These are phyloP conservation scores for Sporothrix pallida DNA, from an alignment of 2,329 filamentous ascomycete species.

Conservation along the genomic window DNA sequence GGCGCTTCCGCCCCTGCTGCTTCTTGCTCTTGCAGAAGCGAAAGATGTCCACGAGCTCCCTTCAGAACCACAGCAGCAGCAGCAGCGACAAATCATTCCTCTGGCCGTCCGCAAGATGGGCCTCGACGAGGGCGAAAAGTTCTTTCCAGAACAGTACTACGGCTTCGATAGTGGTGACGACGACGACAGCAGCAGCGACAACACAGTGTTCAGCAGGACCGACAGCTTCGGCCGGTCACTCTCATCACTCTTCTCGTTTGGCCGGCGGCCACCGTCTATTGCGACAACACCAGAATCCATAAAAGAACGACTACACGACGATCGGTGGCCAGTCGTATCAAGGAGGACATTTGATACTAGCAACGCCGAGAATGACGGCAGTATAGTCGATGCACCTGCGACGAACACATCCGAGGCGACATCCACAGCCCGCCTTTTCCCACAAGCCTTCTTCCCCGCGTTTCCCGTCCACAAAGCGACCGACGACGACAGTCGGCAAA, in stretches of 20 bases:
- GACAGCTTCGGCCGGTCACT: constrained; percentile 31
- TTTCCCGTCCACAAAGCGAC: constrained; percentile 55
- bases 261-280: constrained; percentile 26
- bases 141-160: constrained; percentile 70
- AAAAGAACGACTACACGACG: background rate
- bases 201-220: background rate
- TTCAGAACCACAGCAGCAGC: constrained; percentile 23
- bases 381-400: constrained; percentile 31
- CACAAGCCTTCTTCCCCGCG: constrained; percentile 52
- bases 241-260: constrained; percentile 32
- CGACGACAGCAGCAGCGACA: background rate
- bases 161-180: constrained; percentile 45
- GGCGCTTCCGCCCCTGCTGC: constrained; percentile 49
- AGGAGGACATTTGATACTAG: background rate
- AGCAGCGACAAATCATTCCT: constrained; percentile 48
- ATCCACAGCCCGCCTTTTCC: background rate
- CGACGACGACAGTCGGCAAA: constrained; percentile 36
- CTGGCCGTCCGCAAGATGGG: constrained; percentile 75
- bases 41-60: constrained; percentile 43
- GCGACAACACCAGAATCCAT: background rate
- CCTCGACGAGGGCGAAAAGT: constrained; percentile 73
- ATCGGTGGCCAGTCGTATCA: constrained; percentile 24
- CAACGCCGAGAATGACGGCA: too few species aligned
- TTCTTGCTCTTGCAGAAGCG: constrained; percentile 52
- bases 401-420: constrained; percentile 46